Conservation (phyloP, 805 yeast genomes). For the Ogataea philodendri region DNA sequence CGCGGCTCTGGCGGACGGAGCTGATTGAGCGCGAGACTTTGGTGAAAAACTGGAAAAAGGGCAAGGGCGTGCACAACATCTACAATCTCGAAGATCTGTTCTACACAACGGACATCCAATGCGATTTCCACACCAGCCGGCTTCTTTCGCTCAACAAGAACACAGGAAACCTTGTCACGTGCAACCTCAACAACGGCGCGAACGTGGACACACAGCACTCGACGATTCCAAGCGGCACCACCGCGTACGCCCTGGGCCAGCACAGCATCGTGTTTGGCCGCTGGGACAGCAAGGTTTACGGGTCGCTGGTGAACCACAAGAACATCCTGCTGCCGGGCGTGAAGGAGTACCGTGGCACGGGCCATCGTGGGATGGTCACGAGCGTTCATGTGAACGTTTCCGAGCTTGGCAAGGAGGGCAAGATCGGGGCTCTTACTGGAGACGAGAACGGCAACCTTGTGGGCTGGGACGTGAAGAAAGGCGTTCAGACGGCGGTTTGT, state of each 20-base stretch:
- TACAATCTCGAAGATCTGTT: conserved; percentile 19
- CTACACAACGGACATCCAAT: conserved; percentile 26
- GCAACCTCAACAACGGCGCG: conserved; percentile 26
- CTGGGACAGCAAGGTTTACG: conserved; percentile 35
- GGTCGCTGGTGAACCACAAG: conserved; percentile 27
- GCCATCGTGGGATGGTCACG: conserved; percentile 27
- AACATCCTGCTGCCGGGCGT: conserved; percentile 25
- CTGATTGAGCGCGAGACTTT: conserved; percentile 39
- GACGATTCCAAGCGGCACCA: conserved; percentile 31
- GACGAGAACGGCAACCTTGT: conserved; percentile 30
- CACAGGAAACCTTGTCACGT: conserved; percentile 26
- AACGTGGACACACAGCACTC: conserved; percentile 23
- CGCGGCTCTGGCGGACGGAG: conserved; percentile 47
- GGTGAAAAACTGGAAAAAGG: conserved; percentile 40
- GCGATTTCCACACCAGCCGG: conserved; percentile 29
- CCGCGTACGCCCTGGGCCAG: conserved; percentile 30
- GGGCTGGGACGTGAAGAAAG: conserved; percentile 34
- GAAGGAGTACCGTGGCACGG: conserved; percentile 18
- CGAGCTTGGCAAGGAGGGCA: conserved; percentile 27
- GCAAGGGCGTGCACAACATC: conserved; percentile 26
- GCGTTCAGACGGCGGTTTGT: conserved; percentile 11
- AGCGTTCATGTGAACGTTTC: conserved; percentile 21
- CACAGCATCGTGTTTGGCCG: conserved; percentile 32
- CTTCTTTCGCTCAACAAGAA: conserved; percentile 26
- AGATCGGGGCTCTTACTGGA: conserved; percentile 32